Evolutionary conservation across 441 rosid species (phyloP).

Genomic region (Erodium trifolium): DNA sequence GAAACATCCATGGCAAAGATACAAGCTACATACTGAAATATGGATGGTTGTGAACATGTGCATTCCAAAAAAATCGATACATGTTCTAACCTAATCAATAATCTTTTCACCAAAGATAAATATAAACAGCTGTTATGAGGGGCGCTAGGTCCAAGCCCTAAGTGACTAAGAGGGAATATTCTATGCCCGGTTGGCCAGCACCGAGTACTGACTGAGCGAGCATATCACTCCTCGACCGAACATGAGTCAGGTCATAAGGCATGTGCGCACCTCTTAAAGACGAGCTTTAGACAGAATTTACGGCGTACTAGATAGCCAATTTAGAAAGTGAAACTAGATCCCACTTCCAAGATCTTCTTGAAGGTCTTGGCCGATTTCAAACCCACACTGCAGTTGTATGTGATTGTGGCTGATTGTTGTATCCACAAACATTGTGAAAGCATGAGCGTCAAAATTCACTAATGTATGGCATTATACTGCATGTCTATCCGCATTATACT

Average conservation of each 20-base stretch:
- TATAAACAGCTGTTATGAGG: not conserved
- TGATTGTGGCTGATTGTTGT: not conserved
- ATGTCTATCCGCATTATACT: not conserved
- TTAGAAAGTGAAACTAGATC: not conserved
- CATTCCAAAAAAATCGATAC: not conserved
- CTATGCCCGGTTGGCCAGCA: no score
- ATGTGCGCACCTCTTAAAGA: not conserved
- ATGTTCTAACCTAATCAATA: not conserved
- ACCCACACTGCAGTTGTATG: not conserved
- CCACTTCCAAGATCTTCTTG: not conserved
- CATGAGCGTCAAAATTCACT: not conserved
- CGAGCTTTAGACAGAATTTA: not conserved
- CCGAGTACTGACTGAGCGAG: no score
- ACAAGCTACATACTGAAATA: not conserved
- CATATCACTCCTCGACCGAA: no score
- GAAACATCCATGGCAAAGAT: not conserved
- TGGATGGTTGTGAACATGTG: not conserved
- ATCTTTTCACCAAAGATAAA: not conserved
- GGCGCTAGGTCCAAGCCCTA: no score
- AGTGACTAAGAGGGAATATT: no score
- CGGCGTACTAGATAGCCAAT: not conserved
- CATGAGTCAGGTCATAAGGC: no score
- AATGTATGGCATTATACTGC: not conserved
- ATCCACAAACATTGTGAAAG: not conserved
- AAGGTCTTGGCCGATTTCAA: not conserved